These are phyloP conservation scores for Niebla homalea DNA, from an alignment of 495 filamentous ascomycete genomes.

Conservation along the genomic window DNA sequence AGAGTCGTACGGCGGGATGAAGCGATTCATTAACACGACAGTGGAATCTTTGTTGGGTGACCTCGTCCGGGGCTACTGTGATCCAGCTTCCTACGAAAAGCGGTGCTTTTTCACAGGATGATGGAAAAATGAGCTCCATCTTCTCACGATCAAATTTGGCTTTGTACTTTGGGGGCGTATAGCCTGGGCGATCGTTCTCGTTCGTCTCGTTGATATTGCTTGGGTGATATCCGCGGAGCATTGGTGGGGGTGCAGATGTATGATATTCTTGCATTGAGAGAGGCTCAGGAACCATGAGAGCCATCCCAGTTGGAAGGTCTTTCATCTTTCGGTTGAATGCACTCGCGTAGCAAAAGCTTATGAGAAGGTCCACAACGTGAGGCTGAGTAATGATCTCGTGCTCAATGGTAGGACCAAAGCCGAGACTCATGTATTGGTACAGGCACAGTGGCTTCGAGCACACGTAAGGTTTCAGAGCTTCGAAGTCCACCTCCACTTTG, in stretches of 20 bases:
- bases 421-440: conserved; percentile 84
- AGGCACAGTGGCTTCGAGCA: conserved; percentile 71
- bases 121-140: conserved; percentile 31
- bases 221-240: background rate
- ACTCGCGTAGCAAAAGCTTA: conserved; percentile 67
- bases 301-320: conserved; percentile 57
- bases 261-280: background rate
- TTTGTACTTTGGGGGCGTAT: background rate
- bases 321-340: conserved; percentile 32
- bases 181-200: background rate
- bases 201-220: background rate
- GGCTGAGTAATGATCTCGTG: conserved; percentile 72
- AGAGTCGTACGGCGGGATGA: conserved; percentile 21
- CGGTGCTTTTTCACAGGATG: conserved; percentile 15
- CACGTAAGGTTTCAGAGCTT: conserved; percentile 85
- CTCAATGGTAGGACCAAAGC: conserved; percentile 75
- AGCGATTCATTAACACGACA: conserved; percentile 28
- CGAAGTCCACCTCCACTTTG: conserved; percentile 54
- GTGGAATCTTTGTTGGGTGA: conserved; percentile 21
- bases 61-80: conserved; percentile 20
- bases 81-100: conserved; percentile 49
- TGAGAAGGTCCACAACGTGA: conserved; percentile 71
- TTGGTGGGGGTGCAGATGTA: no score
- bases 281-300: conserved; percentile 46
- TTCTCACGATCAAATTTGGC: conserved; percentile 16